phyloP scores from a whole-genome alignment of 768 basidiomycete genomes.

The Tephrocybe sp. region DNA sequence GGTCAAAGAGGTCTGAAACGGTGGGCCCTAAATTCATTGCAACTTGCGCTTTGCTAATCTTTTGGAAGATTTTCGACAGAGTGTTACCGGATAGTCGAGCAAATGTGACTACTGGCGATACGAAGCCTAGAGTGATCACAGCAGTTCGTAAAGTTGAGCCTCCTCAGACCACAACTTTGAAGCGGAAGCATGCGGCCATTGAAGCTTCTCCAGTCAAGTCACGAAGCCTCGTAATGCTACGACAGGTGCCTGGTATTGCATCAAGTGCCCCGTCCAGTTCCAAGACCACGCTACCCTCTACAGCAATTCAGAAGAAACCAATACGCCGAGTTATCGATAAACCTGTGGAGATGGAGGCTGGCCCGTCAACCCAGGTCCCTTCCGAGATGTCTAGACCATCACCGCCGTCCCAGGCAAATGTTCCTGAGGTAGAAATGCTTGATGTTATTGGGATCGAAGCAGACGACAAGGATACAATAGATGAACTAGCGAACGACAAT shows the following conservation, averaged over 20 bases:
- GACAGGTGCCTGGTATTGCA: conserved; percentile 23
- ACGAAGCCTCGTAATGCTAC: conserved; percentile 23
- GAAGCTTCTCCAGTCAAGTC: conserved; percentile 23
- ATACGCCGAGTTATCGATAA: conserved; percentile 20
- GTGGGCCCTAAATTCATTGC: not conserved
- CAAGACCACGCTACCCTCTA: not conserved
- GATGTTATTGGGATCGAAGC: not conserved
- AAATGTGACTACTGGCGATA: not conserved
- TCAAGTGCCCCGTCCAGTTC: conserved; percentile 3
- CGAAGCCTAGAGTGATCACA: not conserved
- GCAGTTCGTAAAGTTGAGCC: not conserved
- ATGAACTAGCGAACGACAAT: not conserved
- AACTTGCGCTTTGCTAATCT: not conserved
- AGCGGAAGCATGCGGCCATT: conserved; percentile 39
- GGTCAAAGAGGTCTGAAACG: conserved; percentile 10
- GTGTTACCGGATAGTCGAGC: not conserved
- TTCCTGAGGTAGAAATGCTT: not conserved
- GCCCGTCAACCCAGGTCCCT: not conserved
- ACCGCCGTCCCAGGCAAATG: not conserved
- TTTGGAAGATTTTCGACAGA: not conserved
- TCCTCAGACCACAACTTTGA: conserved; percentile 23
- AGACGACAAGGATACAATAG: not conserved
- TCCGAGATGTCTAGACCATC: not conserved
- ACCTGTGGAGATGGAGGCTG: not conserved
- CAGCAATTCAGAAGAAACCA: conserved; percentile 8